Base-by-base conservation (phyloP, 495 filamentous ascomycete species). In the Friedmanniomyces endolithicus region DNA sequence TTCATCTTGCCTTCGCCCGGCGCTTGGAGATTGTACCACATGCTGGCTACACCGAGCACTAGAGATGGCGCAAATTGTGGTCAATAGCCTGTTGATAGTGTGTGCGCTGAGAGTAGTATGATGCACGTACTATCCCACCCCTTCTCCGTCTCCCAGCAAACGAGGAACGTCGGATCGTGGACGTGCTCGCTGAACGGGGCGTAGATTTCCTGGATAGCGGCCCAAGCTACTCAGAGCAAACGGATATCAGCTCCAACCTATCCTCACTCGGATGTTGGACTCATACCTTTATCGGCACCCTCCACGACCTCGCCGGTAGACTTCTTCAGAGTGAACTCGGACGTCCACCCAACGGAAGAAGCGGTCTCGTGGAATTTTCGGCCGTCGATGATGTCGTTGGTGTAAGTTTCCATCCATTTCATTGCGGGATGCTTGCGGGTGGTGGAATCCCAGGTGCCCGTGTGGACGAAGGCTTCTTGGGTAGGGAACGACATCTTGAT, bases 341-440 rank as follows among this genome's bases (percentile, higher is more conserved):
- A 19, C 20, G 48, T 50, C 27, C 34, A 37, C 9, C 37, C 39
- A 20, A 24, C 23, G 31, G 23, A 45, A 12, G 16, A 23, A 19
- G 41, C 43, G 8, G 57, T 17, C 37, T 45, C 11, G 39, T 46
- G 40, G 17, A 55, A 50, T 11, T 20, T 7, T 11, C 39, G 23
- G 12, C 2, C n/a, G 31, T 59, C 57, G 31, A 59, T 14, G 23
- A 55, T 33, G 40, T 47, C 40, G 11, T 44, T 57, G 35, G 57
- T 56, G 46, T 59, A 59, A 11, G 46, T 2, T 29, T 56, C 57
- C 31, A 59, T 33, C 44, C 43, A 59, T 46, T 53, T 53, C 34
- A 48, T 22, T 24, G 45, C 52, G 1, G 57, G 57, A n/a, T 55
- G 57, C 20, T 59, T 23, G 29, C 57, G 57, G 8, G 45, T 55